A percentile compares a stretch with the other conserved stretches of the same genome.
These are phyloP conservation scores for Gardenia jasminoides DNA, from an alignment of 257 asterid species.

Conservation along the genomic window DNA sequence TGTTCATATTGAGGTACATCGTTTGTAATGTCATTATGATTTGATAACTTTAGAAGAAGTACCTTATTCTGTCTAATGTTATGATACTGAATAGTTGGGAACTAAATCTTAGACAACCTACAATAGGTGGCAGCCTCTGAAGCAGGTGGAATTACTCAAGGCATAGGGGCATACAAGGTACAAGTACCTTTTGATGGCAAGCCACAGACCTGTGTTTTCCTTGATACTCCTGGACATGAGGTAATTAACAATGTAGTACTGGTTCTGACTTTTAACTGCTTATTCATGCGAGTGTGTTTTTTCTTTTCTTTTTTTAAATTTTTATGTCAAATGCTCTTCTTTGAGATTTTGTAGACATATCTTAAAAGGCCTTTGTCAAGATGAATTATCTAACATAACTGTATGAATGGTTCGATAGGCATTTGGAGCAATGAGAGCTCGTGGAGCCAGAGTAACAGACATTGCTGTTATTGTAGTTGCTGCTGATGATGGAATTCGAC, in stretches of 20 bases:
- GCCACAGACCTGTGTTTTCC: conserved; percentile 83
- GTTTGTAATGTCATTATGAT: not conserved
- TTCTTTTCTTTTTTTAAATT: not conserved
- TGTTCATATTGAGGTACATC: conserved; percentile 8
- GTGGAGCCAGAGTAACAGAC: conserved; percentile 98
- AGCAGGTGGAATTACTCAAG: conserved; percentile 99
- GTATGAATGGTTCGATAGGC: conserved; percentile 44
- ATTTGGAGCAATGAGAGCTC: conserved; percentile 99
- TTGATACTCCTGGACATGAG: conserved; percentile 99
- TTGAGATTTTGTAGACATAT: not conserved
- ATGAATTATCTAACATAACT: not conserved
- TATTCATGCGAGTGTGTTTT: not conserved
- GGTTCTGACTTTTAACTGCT: conserved; percentile 23
- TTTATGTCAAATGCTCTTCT: not conserved
- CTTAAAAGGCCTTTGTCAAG: not conserved
- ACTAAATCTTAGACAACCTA: conserved; percentile 25
- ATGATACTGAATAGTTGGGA: conserved; percentile 20
- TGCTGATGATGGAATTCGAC: conserved; percentile 97
- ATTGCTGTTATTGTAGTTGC: conserved; percentile 96
- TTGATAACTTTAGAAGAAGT: not conserved
- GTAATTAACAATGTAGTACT: conserved; percentile 32
- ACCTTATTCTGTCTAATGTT: not conserved
- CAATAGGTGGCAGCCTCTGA: conserved; percentile 90
- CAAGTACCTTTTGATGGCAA: conserved; percentile 86
- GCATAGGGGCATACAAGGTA: conserved; percentile 96